These are phyloP conservation scores for Epichloe sibirici DNA, from an alignment of 2,329 filamentous ascomycete genomes.

Conservation along the genomic window DNA sequence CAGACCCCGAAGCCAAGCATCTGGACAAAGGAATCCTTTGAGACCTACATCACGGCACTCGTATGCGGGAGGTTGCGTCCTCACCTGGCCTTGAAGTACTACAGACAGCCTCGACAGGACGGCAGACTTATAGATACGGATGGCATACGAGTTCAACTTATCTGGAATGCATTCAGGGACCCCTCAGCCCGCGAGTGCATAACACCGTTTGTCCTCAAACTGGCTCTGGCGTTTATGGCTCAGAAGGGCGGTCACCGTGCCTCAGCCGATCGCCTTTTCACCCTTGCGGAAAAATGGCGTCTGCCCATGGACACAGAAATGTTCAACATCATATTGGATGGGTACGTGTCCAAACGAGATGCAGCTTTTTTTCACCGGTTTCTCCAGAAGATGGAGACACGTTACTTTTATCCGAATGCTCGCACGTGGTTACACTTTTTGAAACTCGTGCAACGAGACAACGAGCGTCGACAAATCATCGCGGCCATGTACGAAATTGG, in stretches of 20 bases:
- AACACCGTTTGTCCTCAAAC: conserved; percentile 28
- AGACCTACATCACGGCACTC: conserved; percentile 30
- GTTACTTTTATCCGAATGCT: conserved; percentile 28
- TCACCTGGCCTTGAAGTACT: conserved; percentile 22
- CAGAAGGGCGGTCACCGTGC: conserved; percentile 23
- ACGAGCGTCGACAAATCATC: conserved; percentile 34
- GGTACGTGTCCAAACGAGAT: conserved; percentile 27
- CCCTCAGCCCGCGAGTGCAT: conserved; percentile 20
- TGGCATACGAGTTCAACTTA: conserved; percentile 24
- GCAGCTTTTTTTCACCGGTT: conserved; percentile 27
- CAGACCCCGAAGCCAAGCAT: conserved; percentile 24
- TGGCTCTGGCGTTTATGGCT: conserved; percentile 31
- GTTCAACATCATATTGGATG: conserved; percentile 35
- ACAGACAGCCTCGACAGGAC: conserved; percentile 17
- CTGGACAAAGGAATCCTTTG: conserved; percentile 31
- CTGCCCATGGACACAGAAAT: conserved; percentile 32
- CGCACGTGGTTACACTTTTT: conserved; percentile 38
- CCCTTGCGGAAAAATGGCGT: conserved; percentile 22
- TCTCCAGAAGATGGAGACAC: conserved; percentile 28
- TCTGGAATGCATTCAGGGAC: conserved; percentile 28
- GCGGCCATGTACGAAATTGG: conserved; percentile 33
- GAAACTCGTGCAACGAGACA: conserved; percentile 45
- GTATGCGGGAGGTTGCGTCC: conserved; percentile 24
- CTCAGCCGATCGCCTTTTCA: conserved; percentile 23
- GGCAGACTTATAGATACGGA: conserved; percentile 24